These are phyloP conservation scores for Ophioceras dolichostomum DNA, from an alignment of 2,329 filamentous ascomycete genomes.

Conservation along the genomic window DNA sequence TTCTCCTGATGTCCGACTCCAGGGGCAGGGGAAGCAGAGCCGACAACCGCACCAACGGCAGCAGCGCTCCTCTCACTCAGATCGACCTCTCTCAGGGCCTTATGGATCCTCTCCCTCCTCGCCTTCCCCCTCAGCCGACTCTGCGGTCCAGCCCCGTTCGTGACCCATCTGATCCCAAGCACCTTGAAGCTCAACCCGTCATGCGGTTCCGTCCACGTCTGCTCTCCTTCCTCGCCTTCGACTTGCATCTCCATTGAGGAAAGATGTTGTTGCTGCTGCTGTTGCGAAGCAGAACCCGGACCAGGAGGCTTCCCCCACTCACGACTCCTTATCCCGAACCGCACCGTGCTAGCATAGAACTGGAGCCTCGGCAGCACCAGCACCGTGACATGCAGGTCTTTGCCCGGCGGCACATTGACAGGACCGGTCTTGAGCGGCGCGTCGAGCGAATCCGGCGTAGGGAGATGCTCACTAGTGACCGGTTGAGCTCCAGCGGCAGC, in stretches of 20 bases:
- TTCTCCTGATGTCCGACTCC: too few relatives aligned
- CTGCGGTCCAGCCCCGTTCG: constrained; percentile 54
- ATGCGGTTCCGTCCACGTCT: constrained; percentile 30
- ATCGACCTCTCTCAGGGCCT: constrained; percentile 40
- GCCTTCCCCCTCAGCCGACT: constrained; percentile 42
- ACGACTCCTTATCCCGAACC: constrained; percentile 72
- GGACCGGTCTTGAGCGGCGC: constrained; percentile 48
- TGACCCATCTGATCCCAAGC: constrained; percentile 70
- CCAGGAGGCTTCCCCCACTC: constrained; percentile 59
- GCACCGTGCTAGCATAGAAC: constrained; percentile 61
- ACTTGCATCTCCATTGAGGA: too few relatives aligned
- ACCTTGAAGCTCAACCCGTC: constrained; percentile 88
- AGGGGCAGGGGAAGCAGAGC: too few relatives aligned
- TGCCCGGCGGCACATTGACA: constrained; percentile 49
- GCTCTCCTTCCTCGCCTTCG: too few relatives aligned
- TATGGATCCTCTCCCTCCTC: constrained; percentile 42
- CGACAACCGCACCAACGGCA: constrained; percentile 19
- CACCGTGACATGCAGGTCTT: constrained; percentile 78
- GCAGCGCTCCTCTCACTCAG: too few relatives aligned
- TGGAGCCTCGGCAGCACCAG: constrained; percentile 70
- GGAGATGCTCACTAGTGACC: constrained; percentile 14
- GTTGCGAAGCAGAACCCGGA: too few relatives aligned
- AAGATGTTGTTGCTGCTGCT: too few relatives aligned
- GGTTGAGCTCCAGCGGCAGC: too few relatives aligned
- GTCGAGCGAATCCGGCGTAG: constrained; percentile 29